Evolutionary conservation across 2,329 filamentous ascomycete genomes (phyloP).

Genomic region (Fusarium paranaense): DNA sequence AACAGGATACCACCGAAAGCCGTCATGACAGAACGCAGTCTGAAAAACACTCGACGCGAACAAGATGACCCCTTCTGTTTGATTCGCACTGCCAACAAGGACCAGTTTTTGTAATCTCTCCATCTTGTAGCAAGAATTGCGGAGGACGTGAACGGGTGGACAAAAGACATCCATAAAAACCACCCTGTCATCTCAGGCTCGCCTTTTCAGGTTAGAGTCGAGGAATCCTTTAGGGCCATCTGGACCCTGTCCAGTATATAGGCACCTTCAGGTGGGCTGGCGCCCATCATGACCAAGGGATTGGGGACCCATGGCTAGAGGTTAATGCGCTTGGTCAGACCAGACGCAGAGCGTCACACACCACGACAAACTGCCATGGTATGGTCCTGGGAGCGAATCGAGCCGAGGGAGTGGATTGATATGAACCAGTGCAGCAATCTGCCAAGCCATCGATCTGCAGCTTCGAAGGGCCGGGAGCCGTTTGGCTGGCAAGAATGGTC

Average conservation of each 20-base stretch:
- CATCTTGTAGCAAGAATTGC: constrained; percentile 54
- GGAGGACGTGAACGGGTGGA: constrained; percentile 80
- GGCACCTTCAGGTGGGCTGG: constrained; percentile 56
- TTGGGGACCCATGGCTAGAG: constrained; percentile 55
- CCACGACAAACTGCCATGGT: constrained; percentile 54
- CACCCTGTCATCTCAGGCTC: constrained; percentile 71
- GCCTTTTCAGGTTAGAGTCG: constrained; percentile 55
- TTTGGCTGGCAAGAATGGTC: constrained; percentile 52
- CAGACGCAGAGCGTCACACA: constrained; percentile 61
- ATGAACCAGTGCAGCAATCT: constrained; percentile 28
- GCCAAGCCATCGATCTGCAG: constrained; percentile 33
- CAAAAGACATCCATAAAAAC: constrained; percentile 98
- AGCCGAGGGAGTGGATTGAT: constrained; percentile 40
- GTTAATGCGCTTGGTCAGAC: constrained; percentile 70
- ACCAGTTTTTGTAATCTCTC: constrained; percentile 96
- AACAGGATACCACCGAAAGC: constrained; percentile 23
- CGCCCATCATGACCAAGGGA: constrained; percentile 59
- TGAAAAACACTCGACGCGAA: constrained; percentile 21
- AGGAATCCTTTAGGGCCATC: constrained; percentile 57
- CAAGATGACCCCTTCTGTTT: constrained; percentile 74
- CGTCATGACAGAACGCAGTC: constrained; percentile 27
- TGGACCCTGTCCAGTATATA: constrained; percentile 30
- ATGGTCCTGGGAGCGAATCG: constrained; percentile 54
- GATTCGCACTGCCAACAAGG: constrained; percentile 86
- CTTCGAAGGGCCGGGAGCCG: constrained; percentile 58